Conservation (phyloP, 345 rosid species). For the Arabidopsis suecica region DNA sequence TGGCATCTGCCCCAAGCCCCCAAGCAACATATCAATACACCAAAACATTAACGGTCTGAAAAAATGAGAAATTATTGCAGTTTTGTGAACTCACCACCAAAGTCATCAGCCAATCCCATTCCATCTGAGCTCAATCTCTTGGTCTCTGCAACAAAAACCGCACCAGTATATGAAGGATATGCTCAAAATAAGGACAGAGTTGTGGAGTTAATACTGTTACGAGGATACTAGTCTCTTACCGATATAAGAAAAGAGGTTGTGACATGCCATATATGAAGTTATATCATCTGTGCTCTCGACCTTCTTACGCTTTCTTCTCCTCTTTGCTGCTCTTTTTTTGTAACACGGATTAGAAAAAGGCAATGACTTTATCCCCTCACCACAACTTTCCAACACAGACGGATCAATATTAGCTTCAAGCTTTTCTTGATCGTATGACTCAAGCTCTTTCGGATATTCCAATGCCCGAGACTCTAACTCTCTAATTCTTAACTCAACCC, state of each 20-base stretch:
- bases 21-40: conserved; percentile 17
- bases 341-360: conserved; percentile 66
- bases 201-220: conserved; percentile 1
- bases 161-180: neutral
- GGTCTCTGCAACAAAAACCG: conserved; percentile 57
- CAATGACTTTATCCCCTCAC: conserved; percentile 60
- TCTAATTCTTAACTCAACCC: conserved; percentile 77
- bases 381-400: conserved; percentile 56
- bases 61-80: conserved; percentile 1
- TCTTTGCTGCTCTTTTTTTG: conserved; percentile 63
- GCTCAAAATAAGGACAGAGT: conserved; percentile 13
- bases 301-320: conserved; percentile 77
- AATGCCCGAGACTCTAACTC: conserved; percentile 69
- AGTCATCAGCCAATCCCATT: conserved; percentile 60
- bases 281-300: conserved; percentile 64
- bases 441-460: conserved; percentile 66
- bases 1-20: conserved; percentile 41
- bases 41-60: conserved; percentile 31
- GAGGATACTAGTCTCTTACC: conserved; percentile 52
- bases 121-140: conserved; percentile 69
- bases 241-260: conserved; percentile 70
- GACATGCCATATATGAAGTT: conserved; percentile 61
- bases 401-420: conserved; percentile 49
- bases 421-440: conserved; percentile 54
- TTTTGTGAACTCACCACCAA: conserved; percentile 46